Evolutionary conservation across 208 protist genomes (phyloP).

Genomic region (Pavlovales sp.): DNA sequence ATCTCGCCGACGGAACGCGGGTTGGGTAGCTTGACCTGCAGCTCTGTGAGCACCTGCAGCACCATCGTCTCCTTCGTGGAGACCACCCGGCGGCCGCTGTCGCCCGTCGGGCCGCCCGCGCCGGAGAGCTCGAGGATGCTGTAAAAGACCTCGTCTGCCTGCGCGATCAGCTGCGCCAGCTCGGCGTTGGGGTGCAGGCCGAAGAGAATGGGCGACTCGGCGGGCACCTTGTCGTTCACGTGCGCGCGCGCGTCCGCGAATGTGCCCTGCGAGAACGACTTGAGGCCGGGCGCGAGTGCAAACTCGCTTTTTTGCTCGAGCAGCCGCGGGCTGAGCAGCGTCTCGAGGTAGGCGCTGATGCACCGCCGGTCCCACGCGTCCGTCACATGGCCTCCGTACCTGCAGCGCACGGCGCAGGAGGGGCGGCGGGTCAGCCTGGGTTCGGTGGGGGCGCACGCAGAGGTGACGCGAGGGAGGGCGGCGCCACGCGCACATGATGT

Average conservation of each 20-base stretch:
- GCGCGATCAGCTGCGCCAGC: slow-evolving; percentile 86
- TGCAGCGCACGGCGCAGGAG: slow-evolving; percentile 60
- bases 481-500: slow-evolving; percentile 50
- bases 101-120: slow-evolving; percentile 65
- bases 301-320: slow-evolving; percentile 65
- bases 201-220: slow-evolving; percentile 82
- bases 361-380: slow-evolving; percentile 92
- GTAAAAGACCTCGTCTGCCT: slow-evolving; percentile 83
- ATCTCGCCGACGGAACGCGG: slow-evolving; percentile 56
- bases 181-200: slow-evolving; percentile 94
- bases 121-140: slow-evolving; percentile 84
- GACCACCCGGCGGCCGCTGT: too few relatives aligned
- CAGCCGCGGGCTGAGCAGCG: slow-evolving; percentile 38
- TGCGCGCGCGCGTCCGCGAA: slow-evolving; percentile 85
- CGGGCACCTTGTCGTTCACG: slow-evolving; percentile 74
- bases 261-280: slow-evolving; percentile 43
- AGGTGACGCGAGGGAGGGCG: neutral
- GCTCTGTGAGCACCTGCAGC: slow-evolving; percentile 9
- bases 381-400: slow-evolving; percentile 93
- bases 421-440: too few relatives aligned
- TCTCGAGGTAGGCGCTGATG: slow-evolving; percentile 82
- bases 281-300: neutral
- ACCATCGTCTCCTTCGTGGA: neutral
- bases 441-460: too few relatives aligned
- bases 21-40: neutral